phyloP scores from a whole-genome alignment of 2,329 filamentous ascomycete species.

The Torrubiella hemipterigena region DNA sequence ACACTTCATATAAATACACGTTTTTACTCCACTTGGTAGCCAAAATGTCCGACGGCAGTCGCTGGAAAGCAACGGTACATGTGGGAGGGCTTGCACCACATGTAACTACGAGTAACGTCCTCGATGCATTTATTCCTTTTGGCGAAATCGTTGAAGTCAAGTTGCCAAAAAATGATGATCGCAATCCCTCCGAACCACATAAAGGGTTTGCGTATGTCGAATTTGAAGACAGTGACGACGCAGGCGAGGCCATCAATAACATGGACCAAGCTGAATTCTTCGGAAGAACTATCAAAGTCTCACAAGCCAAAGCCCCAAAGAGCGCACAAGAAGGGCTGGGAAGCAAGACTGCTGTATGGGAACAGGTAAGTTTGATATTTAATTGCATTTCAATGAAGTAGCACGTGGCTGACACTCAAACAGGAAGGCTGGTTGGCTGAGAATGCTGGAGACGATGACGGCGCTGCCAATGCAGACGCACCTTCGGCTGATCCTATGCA shows the following conservation, averaged over 20 bases:
- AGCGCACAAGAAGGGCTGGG: constrained; percentile 77
- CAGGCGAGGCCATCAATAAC: constrained; percentile 92
- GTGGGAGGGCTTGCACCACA: constrained; percentile 77
- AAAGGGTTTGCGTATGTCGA: constrained; percentile 95
- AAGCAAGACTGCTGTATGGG: constrained; percentile 91
- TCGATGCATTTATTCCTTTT: constrained; percentile 91
- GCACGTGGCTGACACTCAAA: constrained; percentile 7
- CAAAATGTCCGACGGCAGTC: constrained; percentile 66
- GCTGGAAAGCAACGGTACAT: constrained; percentile 85
- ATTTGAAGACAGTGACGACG: constrained; percentile 76
- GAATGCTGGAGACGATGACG: constrained; percentile 75
- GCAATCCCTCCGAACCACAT: constrained; percentile 67
- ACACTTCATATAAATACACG: too few species aligned
- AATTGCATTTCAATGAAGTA: constrained; percentile 4
- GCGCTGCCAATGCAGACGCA: constrained; percentile 40
- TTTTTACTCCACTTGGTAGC: background rate
- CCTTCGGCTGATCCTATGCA: constrained; percentile 81
- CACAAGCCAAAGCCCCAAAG: constrained; percentile 83
- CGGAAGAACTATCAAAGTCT: constrained; percentile 84
- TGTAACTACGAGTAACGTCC: constrained; percentile 63
- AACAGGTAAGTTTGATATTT: constrained; percentile 56
- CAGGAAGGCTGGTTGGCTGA: constrained; percentile 91
- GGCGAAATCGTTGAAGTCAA: constrained; percentile 90
- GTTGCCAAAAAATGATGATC: constrained; percentile 75
- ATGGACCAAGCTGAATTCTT: constrained; percentile 97